These are phyloP conservation scores for Sarcomyxa edulis DNA, from an alignment of 768 basidiomycete species.

Conservation along the genomic window DNA sequence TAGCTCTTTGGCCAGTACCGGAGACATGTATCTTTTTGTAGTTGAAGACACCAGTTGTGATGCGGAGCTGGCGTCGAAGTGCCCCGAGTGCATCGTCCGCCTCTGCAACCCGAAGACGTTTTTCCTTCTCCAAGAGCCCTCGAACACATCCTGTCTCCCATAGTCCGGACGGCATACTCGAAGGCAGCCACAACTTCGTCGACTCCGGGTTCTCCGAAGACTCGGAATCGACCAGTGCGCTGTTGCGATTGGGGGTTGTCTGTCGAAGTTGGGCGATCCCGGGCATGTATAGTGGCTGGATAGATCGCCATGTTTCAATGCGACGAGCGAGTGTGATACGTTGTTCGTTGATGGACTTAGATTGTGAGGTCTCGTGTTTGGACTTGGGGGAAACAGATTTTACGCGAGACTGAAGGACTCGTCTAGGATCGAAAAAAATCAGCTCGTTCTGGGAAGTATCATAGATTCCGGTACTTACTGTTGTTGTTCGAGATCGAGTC, in stretches of 20 bases:
- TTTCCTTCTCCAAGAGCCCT: slow-evolving; percentile 2
- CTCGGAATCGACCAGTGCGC: background rate
- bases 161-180: background rate
- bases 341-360: slow-evolving; percentile 4
- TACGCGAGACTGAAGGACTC: background rate
- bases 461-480: slow-evolving; percentile 7
- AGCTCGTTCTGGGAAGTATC: background rate
- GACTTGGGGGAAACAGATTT: background rate
- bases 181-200: background rate
- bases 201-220: background rate
- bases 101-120: slow-evolving; percentile 5
- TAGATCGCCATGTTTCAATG: slow-evolving; percentile 1
- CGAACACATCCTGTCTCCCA: background rate
- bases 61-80: slow-evolving; percentile 4
- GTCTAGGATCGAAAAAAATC: background rate
- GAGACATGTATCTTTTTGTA: slow-evolving; percentile 6
- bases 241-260: background rate
- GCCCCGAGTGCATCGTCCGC: slow-evolving; percentile 3
- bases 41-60: slow-evolving; percentile 5
- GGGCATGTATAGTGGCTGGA: slow-evolving; percentile 5
- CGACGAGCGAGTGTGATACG: slow-evolving; percentile 3
- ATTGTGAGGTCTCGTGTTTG: background rate
- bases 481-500: slow-evolving; percentile 9
- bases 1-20: slow-evolving; percentile 4
- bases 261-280: background rate